These are phyloP conservation scores for Pseudopithomyces maydicus DNA, from an alignment of 2,329 filamentous ascomycete genomes.

Conservation along the genomic window DNA sequence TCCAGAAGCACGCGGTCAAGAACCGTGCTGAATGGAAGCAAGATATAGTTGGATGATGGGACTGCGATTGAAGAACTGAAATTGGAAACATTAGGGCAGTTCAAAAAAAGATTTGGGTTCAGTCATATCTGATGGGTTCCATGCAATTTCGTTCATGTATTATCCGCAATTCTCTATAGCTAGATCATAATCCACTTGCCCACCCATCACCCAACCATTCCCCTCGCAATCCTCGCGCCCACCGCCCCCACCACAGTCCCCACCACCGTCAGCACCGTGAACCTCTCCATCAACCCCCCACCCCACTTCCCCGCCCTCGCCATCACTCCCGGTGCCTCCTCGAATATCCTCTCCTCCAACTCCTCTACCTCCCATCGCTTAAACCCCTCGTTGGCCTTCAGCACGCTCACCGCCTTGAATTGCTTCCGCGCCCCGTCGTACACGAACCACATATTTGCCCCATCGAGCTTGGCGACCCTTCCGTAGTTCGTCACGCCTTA, in stretches of 20 bases:
- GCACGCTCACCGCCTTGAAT: neutral
- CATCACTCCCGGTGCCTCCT: neutral
- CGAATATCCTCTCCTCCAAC: neutral
- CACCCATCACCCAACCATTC: neutral
- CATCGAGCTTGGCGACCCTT: neutral
- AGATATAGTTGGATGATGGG: neutral
- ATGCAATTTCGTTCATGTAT: neutral
- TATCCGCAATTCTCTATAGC: neutral
- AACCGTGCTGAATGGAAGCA: neutral
- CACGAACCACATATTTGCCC: neutral
- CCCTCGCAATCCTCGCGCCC: neutral
- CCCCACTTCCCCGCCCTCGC: neutral
- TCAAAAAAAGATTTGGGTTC: neutral
- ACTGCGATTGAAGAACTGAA: too few relatives aligned
- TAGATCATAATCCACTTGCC: neutral
- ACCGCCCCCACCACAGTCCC: neutral
- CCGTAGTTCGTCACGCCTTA: neutral
- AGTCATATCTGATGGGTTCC: neutral
- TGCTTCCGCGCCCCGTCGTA: neutral
- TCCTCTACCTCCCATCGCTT: neutral
- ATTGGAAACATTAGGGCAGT: too few relatives aligned
- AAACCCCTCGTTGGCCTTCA: neutral
- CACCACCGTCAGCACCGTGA: neutral
- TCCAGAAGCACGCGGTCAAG: neutral
- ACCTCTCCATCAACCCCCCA: neutral